phyloP scores from a whole-genome alignment of 2,329 filamentous ascomycete species.

The Clarireedia sp. region DNA sequence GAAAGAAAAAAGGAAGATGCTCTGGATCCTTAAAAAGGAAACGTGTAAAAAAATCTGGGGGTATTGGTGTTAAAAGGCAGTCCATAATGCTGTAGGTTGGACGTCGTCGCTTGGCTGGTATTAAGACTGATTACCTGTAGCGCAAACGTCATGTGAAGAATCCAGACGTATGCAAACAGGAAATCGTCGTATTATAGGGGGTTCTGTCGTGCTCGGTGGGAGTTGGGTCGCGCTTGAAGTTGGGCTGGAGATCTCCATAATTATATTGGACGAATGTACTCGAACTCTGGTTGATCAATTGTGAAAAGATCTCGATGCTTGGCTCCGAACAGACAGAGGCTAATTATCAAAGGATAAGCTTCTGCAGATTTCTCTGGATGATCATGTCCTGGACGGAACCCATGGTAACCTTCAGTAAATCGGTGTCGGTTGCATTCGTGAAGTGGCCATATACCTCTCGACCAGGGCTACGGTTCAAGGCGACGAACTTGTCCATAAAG shows the following conservation, averaged over 20 bases:
- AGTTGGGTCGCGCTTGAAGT: neutral
- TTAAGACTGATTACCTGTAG: neutral
- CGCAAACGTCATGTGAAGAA: neutral
- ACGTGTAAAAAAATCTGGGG: neutral
- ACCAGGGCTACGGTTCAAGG: slow-evolving; percentile 57
- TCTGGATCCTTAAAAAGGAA: neutral
- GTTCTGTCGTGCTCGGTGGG: slow-evolving; percentile 6
- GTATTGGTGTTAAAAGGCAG: slow-evolving; percentile 1
- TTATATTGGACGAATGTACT: neutral
- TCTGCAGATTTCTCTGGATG: slow-evolving; percentile 74
- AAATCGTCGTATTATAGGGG: neutral
- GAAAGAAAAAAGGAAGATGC: neutral
- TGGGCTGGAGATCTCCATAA: neutral
- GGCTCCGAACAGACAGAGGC: slow-evolving; percentile 9
- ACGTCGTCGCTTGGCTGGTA: neutral
- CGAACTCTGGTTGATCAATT: neutral
- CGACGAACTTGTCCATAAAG: slow-evolving; percentile 73
- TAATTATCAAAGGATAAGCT: slow-evolving; percentile 57
- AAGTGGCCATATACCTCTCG: slow-evolving; percentile 52
- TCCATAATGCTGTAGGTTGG: neutral
- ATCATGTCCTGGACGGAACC: slow-evolving; percentile 81
- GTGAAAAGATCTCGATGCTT: neutral
- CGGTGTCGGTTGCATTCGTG: slow-evolving; percentile 57
- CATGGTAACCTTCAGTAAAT: slow-evolving; percentile 80
- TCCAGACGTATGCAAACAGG: neutral